A percentile compares a stretch with the other conserved stretches of the same genome.
Conservation (phyloP, 805 yeast species). For the Nakazawaea anatomiae region DNA sequence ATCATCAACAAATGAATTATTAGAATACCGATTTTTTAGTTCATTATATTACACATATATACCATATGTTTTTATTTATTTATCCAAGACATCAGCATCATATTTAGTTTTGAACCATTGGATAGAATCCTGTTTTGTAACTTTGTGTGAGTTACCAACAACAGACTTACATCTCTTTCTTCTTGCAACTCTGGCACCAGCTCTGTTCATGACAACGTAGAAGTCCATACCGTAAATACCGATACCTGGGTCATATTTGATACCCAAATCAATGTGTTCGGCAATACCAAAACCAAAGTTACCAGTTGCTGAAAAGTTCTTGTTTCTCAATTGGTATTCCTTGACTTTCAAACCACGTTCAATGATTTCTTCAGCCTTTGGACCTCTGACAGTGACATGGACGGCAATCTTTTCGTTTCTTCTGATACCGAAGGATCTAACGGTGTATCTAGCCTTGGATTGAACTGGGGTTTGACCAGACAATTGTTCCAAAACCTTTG, state of each 20-base stretch:
- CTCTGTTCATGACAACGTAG: constrained; percentile 99
- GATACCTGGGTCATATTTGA: constrained; percentile 98
- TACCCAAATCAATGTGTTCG: constrained; percentile 99
- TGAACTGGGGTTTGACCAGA: constrained; percentile 99
- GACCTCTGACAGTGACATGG: constrained; percentile 99
- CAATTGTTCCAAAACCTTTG: constrained; percentile 98
- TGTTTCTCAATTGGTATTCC: constrained; percentile 93
- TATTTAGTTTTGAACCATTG: constrained; percentile 99
- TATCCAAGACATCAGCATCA: constrained; percentile 95
- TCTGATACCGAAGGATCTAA: constrained; percentile 99
- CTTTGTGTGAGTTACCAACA: constrained; percentile 90
- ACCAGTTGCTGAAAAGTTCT: constrained; percentile 98
- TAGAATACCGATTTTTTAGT: no score
- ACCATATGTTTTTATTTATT: constrained; percentile 33
- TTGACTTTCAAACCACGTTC: constrained; percentile 99
- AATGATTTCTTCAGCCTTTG: constrained; percentile 98
- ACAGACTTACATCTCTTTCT: constrained; percentile 90
- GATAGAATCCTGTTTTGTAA: constrained; percentile 90
- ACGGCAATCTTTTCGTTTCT: constrained; percentile 99
- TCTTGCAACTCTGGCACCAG: constrained; percentile 98
- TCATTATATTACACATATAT: neutral
- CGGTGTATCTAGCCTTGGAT: constrained; percentile 99
- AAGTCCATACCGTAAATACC: constrained; percentile 99
- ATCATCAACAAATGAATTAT: no score
- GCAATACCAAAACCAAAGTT: constrained; percentile 99